Evolutionary conservation across 768 basidiomycete genomes (phyloP).

Genomic region (Auricularia sp.): DNA sequence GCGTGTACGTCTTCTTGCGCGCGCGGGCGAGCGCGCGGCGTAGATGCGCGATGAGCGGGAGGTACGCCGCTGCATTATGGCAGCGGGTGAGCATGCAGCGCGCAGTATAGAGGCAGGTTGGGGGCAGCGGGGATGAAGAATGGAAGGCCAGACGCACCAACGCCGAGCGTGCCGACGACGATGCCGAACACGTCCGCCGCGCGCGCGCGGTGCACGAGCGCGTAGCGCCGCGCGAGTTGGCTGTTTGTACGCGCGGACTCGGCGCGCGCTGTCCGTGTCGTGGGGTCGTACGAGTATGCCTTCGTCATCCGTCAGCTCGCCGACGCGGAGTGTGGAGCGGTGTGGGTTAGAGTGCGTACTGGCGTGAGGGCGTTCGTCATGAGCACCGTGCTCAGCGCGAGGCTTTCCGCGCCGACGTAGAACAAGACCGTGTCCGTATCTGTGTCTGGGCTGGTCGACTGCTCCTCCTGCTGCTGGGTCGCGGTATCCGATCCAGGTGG

Average conservation of each 20-base stretch:
- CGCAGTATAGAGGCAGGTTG: too few species aligned
- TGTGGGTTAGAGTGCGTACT: conserved; percentile 28
- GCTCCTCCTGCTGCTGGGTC: background rate
- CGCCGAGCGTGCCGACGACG: conserved; percentile 87
- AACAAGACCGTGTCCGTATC: conserved; percentile 23
- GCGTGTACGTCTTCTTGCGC: conserved; percentile 87
- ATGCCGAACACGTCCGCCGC: conserved; percentile 94
- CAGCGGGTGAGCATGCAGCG: background rate
- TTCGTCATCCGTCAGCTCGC: conserved; percentile 20
- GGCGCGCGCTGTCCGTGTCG: conserved; percentile 32
- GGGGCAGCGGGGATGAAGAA: background rate
- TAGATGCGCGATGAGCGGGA: conserved; percentile 77
- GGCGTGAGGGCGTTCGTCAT: conserved; percentile 65
- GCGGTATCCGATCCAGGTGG: background rate
- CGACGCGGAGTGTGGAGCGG: background rate
- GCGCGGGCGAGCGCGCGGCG: conserved; percentile 53
- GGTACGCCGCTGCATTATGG: conserved; percentile 55
- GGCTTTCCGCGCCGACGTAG: conserved; percentile 71
- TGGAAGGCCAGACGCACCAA: conserved; percentile 39
- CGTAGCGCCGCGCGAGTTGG: conserved; percentile 85
- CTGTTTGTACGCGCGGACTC: conserved; percentile 67
- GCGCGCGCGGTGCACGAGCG: conserved; percentile 73
- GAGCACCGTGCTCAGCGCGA: conserved; percentile 74
- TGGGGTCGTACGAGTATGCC: conserved; percentile 74
- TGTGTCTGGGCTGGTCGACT: background rate